These are phyloP conservation scores for Didymella exigua DNA, from an alignment of 2,329 filamentous ascomycete species.

Conservation along the genomic window DNA sequence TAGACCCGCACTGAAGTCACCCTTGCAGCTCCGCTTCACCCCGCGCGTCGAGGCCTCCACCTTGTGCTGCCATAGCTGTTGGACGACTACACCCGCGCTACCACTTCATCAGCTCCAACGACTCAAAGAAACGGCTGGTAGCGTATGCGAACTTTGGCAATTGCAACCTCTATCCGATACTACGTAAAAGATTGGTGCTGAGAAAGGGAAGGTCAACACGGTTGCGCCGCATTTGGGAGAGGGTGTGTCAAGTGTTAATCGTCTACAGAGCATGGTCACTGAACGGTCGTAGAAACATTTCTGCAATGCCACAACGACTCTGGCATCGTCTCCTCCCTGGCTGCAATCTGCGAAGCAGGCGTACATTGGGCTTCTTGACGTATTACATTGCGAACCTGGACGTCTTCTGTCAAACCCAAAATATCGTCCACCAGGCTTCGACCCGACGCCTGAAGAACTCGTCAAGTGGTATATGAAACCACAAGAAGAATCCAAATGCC, in stretches of 20 bases:
- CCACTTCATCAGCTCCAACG: slow-evolving; percentile 68
- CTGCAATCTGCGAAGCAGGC: slow-evolving; percentile 71
- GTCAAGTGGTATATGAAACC: slow-evolving; percentile 84
- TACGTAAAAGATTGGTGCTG: slow-evolving; percentile 71
- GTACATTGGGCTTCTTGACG: background rate
- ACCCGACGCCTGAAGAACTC: slow-evolving; percentile 77
- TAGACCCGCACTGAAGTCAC: slow-evolving; percentile 16
- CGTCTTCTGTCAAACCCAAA: slow-evolving; percentile 66
- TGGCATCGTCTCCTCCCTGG: slow-evolving; percentile 80
- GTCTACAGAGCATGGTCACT: background rate
- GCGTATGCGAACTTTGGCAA: slow-evolving; percentile 77
- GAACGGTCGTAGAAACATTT: slow-evolving; percentile 66
- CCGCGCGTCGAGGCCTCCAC: slow-evolving; percentile 48
- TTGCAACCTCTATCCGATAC: slow-evolving; percentile 80
- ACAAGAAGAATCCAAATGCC: slow-evolving; percentile 77
- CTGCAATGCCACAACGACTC: slow-evolving; percentile 82
- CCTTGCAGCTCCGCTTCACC: background rate
- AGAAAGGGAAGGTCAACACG: slow-evolving; percentile 78
- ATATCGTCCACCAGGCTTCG: slow-evolving; percentile 81
- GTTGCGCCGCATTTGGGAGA: slow-evolving; percentile 87
- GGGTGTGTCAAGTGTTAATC: slow-evolving; percentile 27
- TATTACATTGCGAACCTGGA: too few relatives aligned
- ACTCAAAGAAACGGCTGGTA: slow-evolving; percentile 73
- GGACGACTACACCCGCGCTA: slow-evolving; percentile 75
- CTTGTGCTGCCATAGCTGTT: slow-evolving; percentile 72